Base-by-base conservation (phyloP, 1,284 basidiomycete genomes). In the Grifola frondosa region DNA sequence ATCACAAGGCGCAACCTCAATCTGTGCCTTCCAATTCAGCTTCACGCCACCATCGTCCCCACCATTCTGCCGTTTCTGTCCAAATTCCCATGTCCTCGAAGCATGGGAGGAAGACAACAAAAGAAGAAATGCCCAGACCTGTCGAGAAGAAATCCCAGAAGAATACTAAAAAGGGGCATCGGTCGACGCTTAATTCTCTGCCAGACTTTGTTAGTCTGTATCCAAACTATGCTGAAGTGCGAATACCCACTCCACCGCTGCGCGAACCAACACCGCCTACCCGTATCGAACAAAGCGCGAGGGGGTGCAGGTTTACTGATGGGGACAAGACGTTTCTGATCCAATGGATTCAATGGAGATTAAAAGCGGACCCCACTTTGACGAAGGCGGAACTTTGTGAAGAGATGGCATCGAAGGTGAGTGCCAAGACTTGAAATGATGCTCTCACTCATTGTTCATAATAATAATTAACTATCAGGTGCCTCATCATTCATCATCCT, bases 251-350 rank as follows among this genome's bases (percentile, higher is more conserved):
- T 12, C 77, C 80, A 11, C 80, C 81, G 8, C 80, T 80, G 16
- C 75, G 81, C 30, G 78, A 78, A n/a, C 84, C 84, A 3, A 77
- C 71, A 3, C 84, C 84, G 23, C 84, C 84, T 3, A 72, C 67
- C 5, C 61, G 62, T 39, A 56, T 80, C 19, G 65, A 78, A 34
- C 60, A 65, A 9, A 66, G 63, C 20, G 54, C 58, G 26, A 68
- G 71, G 11, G 67, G 80, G 37, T 74, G 80, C 48, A 77, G 66
- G 57, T 88, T 81, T 54, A 87, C 84, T 1, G 65, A 71, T 16
- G 77, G 80, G 52, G 84, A 88, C 55, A 71, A 73, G 29, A 69
- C 73, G 3, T 88, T 74, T 51, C 82, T 88, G 56, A 66, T 81
- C 53, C 75, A 78, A 32, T 84, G 81, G 49, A 70, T 84, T 24